phyloP scores from a whole-genome alignment of 1,284 basidiomycete genomes.

The Papiliotrema nemorosa region DNA sequence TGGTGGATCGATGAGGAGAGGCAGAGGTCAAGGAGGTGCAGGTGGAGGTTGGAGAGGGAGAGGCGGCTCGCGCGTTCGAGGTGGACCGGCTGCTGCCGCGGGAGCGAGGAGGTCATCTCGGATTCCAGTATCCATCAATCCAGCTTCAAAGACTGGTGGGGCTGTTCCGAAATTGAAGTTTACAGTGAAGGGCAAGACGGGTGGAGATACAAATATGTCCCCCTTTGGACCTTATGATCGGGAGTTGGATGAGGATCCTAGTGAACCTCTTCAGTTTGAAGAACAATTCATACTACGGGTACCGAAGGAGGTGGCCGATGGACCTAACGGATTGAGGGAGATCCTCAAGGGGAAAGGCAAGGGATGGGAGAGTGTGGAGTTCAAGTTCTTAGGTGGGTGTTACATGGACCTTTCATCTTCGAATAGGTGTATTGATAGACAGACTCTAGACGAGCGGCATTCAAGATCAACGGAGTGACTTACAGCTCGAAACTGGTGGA shows the following conservation, averaged over 20 bases:
- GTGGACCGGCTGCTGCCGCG: slow-evolving; percentile 2
- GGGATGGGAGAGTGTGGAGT: slow-evolving; percentile 78
- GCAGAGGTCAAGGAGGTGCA: slow-evolving; percentile 16
- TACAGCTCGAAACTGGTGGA: slow-evolving; percentile 95
- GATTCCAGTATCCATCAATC: too few relatives aligned
- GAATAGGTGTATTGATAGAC: background rate
- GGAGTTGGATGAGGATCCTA: slow-evolving; percentile 92
- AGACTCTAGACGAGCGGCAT: slow-evolving; percentile 89
- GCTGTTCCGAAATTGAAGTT: slow-evolving; percentile 37
- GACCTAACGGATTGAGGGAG: slow-evolving; percentile 57
- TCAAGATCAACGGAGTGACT: slow-evolving; percentile 75
- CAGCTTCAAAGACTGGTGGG: too few relatives aligned
- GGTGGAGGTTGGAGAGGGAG: slow-evolving; percentile 14
- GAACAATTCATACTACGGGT: slow-evolving; percentile 95
- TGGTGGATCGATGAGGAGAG: slow-evolving; percentile 4
- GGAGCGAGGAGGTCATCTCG: slow-evolving; percentile 2
- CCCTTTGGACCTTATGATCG: slow-evolving; percentile 86
- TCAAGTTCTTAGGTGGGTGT: slow-evolving; percentile 91
- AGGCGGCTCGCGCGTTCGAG: slow-evolving; percentile 11
- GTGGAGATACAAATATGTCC: slow-evolving; percentile 54
- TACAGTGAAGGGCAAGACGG: slow-evolving; percentile 31
- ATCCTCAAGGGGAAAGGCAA: slow-evolving; percentile 76
- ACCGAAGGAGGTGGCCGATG: slow-evolving; percentile 61
- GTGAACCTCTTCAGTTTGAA: slow-evolving; percentile 81
- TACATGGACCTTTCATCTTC: background rate